Conservation (phyloP, 208 protist genomes). For the Crithidia thermophila region DNA sequence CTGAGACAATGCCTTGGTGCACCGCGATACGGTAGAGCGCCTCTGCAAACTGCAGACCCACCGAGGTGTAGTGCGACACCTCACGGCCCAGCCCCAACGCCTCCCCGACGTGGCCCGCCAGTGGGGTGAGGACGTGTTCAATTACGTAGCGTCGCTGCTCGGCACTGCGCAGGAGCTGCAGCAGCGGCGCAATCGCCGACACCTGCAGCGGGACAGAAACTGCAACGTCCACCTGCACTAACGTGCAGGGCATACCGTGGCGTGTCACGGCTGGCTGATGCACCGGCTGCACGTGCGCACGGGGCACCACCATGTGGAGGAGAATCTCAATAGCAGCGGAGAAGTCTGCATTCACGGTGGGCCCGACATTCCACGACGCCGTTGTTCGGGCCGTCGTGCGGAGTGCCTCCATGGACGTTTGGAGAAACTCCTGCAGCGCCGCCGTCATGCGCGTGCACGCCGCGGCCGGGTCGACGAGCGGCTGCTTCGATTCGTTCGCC, state of each 20-base stretch:
- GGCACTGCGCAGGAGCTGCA: slow-evolving; percentile 29
- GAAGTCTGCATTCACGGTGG: slow-evolving; percentile 31
- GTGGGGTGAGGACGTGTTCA: slow-evolving; percentile 36
- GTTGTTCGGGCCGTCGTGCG: slow-evolving; percentile 26
- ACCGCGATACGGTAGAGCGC: slow-evolving; percentile 34
- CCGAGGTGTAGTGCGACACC: slow-evolving; percentile 28
- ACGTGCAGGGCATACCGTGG: slow-evolving; percentile 12
- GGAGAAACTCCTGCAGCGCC: slow-evolving; percentile 23
- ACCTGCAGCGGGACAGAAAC: slow-evolving; percentile 44
- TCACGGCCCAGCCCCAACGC: slow-evolving; percentile 28
- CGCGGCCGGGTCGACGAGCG: slow-evolving; percentile 24
- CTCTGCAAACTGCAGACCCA: slow-evolving; percentile 31
- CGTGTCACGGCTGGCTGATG: slow-evolving; percentile 5
- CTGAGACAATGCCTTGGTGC: slow-evolving; percentile 10
- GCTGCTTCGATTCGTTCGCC: slow-evolving; percentile 5
- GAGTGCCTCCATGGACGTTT: slow-evolving; percentile 11
- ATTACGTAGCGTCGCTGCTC: slow-evolving; percentile 44
- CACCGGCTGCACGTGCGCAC: slow-evolving; percentile 26
- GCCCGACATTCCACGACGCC: slow-evolving; percentile 43
- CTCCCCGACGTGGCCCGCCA: slow-evolving; percentile 28
- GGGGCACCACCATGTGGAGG: slow-evolving; percentile 42
- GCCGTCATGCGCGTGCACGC: slow-evolving; percentile 26
- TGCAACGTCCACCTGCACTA: slow-evolving; percentile 30
- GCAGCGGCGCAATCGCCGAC: slow-evolving; percentile 40
- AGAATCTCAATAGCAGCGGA: slow-evolving; percentile 52